Evolutionary conservation across 1,284 basidiomycete species (phyloP), one percentile per base, ranked within the genome.

Genomic region (Amylostereum chailletii): DNA sequence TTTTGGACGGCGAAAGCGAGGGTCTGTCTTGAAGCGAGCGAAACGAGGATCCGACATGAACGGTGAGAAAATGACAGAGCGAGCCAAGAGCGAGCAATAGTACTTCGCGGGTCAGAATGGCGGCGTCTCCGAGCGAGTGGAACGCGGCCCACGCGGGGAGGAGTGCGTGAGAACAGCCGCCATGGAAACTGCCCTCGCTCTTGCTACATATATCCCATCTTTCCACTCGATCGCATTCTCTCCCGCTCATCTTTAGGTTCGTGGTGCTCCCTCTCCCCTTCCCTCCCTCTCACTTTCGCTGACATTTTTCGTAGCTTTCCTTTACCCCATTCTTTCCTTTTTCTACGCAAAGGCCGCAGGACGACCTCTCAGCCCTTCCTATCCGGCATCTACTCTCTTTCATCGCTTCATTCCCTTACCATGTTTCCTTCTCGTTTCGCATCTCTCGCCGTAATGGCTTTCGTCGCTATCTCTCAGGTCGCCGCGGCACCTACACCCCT

Each of bases 1-100:
- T 62, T 83, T 89, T 0, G 90, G 87, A 27, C 79, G 78, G 36
- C 94, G 76, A 71, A 99, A 99, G 50, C 95, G 83, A 48, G 95
- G 95, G 67, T 99, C 95, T 32, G 90, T 86, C 64, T 84, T 86
- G 47, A 98, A 74, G 51, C 89, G 77, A 33, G 89, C 80, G 66
- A 99, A 98, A 34, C 95, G 81, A 34, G 85, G 73, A 67, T 95
- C 93, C 36, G 83, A 79, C 86, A 88, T 87, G 58, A 56, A 53
- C 48, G 53, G 46, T 45, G 49, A 11, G 50, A 48, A 47, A 48
- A 44, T 49, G 44, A 54, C 48, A 34, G 40, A 11, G 54, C 8
- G 26, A 27, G 29, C 9, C 19, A 11, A 41, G 37, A 34, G 32
- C 5, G 42, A 30, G 26, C 29, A 29, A 27, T 34, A 57, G 55